Evolutionary conservation across 2,329 filamentous ascomycete species (phyloP).

Genomic region (Fusarium austroafricanum): DNA sequence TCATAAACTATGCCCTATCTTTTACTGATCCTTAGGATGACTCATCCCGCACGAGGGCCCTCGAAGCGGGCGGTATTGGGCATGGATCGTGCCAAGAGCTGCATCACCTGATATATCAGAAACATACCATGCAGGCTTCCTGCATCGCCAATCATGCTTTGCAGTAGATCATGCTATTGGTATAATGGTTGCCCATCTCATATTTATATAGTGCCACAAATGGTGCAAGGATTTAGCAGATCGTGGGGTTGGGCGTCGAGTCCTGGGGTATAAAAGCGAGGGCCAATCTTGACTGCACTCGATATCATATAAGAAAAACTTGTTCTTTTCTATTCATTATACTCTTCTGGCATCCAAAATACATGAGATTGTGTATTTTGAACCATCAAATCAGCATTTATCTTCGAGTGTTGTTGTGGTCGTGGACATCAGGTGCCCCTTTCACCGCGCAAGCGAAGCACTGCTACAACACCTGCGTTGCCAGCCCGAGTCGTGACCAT

Average conservation of each 20-base stretch:
- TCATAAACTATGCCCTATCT: slow-evolving; percentile 3
- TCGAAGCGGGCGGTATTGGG: background rate
- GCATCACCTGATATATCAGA: slow-evolving; percentile 26
- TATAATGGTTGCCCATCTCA: background rate
- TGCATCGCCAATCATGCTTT: background rate
- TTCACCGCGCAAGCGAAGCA: background rate
- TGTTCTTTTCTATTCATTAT: background rate
- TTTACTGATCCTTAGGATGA: slow-evolving; percentile 1
- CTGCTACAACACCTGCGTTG: background rate
- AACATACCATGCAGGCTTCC: slow-evolving; percentile 7
- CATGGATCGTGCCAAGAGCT: slow-evolving; percentile 33
- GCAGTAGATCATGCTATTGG: background rate
- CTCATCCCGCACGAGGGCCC: background rate
- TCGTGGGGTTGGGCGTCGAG: slow-evolving; percentile 1
- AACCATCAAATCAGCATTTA: background rate
- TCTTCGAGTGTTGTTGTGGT: background rate
- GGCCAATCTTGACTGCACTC: background rate
- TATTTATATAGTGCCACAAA: slow-evolving; percentile 3
- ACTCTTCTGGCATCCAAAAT: too few relatives aligned
- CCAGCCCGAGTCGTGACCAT: background rate
- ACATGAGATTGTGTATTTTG: too few relatives aligned
- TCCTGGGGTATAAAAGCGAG: slow-evolving; percentile 18
- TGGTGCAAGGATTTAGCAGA: slow-evolving; percentile 15
- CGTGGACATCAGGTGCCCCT: background rate
- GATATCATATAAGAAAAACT: background rate